Percentiles rank a stretch among this genome's conserved stretches.
These are phyloP conservation scores for Fonsecaea monophora DNA, from an alignment of 2,329 filamentous ascomycete genomes.

Conservation along the genomic window DNA sequence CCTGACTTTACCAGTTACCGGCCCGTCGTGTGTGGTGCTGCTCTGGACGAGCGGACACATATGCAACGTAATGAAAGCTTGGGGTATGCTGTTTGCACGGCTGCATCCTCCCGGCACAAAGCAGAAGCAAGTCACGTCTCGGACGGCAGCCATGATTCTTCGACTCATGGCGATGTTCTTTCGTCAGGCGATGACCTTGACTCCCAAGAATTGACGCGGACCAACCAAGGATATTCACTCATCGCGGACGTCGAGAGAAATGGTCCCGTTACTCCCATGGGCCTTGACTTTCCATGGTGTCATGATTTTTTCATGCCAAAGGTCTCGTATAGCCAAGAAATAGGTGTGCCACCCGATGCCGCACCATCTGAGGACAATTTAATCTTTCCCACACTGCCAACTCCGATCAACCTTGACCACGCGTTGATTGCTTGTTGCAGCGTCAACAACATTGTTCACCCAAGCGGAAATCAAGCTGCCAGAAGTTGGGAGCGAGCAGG, in stretches of 20 bases:
- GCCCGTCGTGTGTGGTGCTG: background rate
- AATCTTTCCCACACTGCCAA: conserved; percentile 14
- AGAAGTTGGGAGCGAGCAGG: conserved; percentile 1
- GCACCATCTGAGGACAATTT: background rate
- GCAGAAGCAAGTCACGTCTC: conserved; percentile 16
- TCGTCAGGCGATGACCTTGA: background rate
- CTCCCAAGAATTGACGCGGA: background rate
- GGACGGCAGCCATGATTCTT: conserved; percentile 14
- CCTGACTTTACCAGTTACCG: conserved; percentile 25
- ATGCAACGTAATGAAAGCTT: conserved; percentile 6
- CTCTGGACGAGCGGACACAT: background rate
- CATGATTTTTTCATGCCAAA: background rate
- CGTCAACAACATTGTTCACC: conserved; percentile 1
- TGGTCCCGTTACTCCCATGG: background rate
- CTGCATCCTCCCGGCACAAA: conserved; percentile 13
- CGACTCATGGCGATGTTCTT: conserved; percentile 1
- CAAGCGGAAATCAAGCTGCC: background rate
- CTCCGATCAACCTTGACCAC: background rate
- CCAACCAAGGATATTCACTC: background rate
- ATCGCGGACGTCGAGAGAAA: background rate
- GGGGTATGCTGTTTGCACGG: conserved; percentile 1
- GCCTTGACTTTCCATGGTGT: background rate
- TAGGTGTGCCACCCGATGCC: background rate
- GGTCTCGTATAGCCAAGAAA: background rate
- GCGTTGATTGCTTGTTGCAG: background rate